Evolutionary conservation across 139 green algal species (phyloP).

Genomic region (Pedinophyceae sp.): DNA sequence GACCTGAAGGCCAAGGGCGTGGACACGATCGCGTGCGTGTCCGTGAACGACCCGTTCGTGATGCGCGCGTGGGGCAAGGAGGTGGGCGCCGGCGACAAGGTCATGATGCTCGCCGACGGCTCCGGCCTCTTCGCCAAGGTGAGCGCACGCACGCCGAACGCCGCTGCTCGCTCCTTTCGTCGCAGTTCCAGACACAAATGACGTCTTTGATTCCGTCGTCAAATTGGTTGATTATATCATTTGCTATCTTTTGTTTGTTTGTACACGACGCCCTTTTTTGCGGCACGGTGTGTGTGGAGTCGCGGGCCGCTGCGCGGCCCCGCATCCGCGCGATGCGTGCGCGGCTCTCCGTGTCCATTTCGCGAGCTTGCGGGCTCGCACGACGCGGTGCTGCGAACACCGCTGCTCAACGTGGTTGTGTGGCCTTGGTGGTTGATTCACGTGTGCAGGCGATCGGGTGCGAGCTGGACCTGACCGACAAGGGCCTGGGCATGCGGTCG

Average conservation of each 20-base stretch:
- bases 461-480: slow-evolving; percentile 83
- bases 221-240: neutral
- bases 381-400: too few species aligned
- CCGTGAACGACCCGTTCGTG: slow-evolving; percentile 95
- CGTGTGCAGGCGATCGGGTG: slow-evolving; percentile 42
- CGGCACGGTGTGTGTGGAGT: too few species aligned
- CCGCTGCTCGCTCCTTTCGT: neutral
- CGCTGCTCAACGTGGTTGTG: neutral
- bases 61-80: slow-evolving; percentile 89
- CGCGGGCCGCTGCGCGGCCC: too few species aligned
- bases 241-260: too few species aligned
- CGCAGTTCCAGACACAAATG: neutral
- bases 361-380: too few species aligned
- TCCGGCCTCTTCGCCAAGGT: slow-evolving; percentile 62
- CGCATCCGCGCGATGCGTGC: too few species aligned
- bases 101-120: slow-evolving; percentile 85
- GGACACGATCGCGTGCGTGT: slow-evolving; percentile 83
- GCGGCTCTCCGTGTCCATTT: too few species aligned
- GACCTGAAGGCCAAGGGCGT: slow-evolving; percentile 82
- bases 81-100: slow-evolving; percentile 51
- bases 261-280: too few species aligned
- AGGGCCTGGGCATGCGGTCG: slow-evolving; percentile 69
- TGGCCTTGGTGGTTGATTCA: neutral
- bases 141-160: neutral
- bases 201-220: neutral